Conservation (phyloP, 2,329 filamentous ascomycete species). For the Magnaporthiopsis poae region DNA sequence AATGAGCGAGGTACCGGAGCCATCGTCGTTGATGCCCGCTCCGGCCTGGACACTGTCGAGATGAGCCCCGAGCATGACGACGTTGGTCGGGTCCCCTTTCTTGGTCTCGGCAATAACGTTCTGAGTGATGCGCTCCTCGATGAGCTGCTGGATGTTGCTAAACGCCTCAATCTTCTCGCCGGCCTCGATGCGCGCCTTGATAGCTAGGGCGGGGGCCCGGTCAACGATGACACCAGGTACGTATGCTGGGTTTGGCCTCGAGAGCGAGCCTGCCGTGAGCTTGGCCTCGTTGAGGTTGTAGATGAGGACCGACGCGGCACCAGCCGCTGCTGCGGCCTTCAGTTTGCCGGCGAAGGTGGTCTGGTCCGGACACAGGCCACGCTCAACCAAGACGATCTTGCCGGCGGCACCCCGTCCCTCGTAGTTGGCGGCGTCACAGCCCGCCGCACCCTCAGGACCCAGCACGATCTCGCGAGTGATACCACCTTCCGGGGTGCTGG, state of each 20-base stretch:
- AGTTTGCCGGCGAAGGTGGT: conserved; percentile 7
- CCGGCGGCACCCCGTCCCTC: conserved; percentile 1
- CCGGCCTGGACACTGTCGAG: conserved; percentile 54
- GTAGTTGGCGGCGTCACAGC: conserved; percentile 6
- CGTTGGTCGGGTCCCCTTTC: conserved; percentile 50
- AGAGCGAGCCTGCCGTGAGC: conserved; percentile 4
- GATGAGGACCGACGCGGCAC: conserved; percentile 6
- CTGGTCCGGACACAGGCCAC: conserved; percentile 4
- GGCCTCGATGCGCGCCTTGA: conserved; percentile 4
- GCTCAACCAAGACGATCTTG: conserved; percentile 7
- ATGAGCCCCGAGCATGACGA: conserved; percentile 57
- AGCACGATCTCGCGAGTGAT: conserved; percentile 3
- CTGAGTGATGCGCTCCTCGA: conserved; percentile 27
- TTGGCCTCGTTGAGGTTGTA: conserved; percentile 6
- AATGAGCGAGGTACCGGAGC: conserved; percentile 53
- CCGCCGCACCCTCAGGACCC: conserved; percentile 2
- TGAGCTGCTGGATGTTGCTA: conserved; percentile 7
- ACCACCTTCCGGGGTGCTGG: conserved; percentile 5
- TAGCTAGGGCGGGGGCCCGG: neutral
- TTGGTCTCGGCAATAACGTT: conserved; percentile 56
- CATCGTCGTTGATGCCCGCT: conserved; percentile 70
- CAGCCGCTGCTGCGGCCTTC: conserved; percentile 3
- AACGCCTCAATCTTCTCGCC: conserved; percentile 3
- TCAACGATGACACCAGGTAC: conserved; percentile 3
- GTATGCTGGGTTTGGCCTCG: conserved; percentile 1